phyloP scores from a whole-genome alignment of 352 stramenopile genomes.

The Phytophthora nicotianae region DNA sequence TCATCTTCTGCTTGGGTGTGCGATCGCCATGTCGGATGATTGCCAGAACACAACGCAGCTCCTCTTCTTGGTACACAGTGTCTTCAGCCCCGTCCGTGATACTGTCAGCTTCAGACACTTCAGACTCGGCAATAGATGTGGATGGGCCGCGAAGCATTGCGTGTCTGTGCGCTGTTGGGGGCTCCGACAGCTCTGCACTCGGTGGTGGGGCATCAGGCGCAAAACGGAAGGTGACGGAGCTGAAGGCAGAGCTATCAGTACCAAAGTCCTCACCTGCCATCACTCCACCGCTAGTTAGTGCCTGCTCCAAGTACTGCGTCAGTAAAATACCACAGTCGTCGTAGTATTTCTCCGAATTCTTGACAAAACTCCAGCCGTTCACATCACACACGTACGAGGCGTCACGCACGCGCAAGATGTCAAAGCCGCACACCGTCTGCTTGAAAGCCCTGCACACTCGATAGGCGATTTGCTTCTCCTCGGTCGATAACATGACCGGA shows the following conservation, averaged over 20 bases:
- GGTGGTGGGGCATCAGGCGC: slow-evolving; percentile 42
- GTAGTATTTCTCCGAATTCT: slow-evolving; percentile 99
- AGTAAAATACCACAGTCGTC: slow-evolving; percentile 97
- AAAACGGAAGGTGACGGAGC: slow-evolving; percentile 69
- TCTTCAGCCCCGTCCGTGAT: slow-evolving; percentile 31
- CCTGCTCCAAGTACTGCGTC: slow-evolving; percentile 76
- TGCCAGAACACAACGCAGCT: slow-evolving; percentile 98
- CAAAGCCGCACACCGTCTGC: slow-evolving; percentile 98
- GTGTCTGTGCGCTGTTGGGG: slow-evolving; percentile 40
- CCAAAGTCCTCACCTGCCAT: slow-evolving; percentile 53
- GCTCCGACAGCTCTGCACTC: slow-evolving; percentile 67
- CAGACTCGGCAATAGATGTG: slow-evolving; percentile 36
- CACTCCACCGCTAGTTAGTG: slow-evolving; percentile 40
- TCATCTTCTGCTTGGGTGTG: slow-evolving; percentile 99
- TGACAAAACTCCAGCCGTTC: slow-evolving; percentile 99
- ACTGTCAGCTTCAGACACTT: slow-evolving; percentile 35
- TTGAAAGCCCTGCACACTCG: slow-evolving; percentile 83
- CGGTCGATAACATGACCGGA: slow-evolving; percentile 97
- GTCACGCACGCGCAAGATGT: slow-evolving; percentile 95
- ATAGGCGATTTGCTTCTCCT: slow-evolving; percentile 99
- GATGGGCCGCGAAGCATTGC: slow-evolving; percentile 30
- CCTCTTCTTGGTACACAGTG: slow-evolving; percentile 87
- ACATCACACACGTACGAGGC: slow-evolving; percentile 99
- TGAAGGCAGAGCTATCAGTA: slow-evolving; percentile 58
- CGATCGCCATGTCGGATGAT: slow-evolving; percentile 99